Percentiles rank a stretch among this genome's conserved stretches.
phyloP scores from a whole-genome alignment of 75 land plant species.

The Selaginella tamariscina region DNA sequence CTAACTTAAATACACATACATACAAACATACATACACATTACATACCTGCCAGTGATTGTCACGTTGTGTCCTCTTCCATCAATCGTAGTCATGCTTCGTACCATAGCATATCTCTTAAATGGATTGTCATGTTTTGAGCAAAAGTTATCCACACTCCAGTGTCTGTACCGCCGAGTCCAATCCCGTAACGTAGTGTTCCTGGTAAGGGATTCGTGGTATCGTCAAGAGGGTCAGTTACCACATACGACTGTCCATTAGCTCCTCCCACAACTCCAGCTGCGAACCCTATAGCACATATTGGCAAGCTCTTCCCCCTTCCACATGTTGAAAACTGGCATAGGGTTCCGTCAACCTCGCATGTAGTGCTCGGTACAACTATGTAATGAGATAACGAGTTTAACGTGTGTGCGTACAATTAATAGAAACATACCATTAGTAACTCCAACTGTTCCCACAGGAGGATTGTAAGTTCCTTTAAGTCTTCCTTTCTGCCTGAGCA shows the following conservation, averaged over 20 bases:
- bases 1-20: too few species aligned
- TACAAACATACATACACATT: too few species aligned
- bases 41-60: slow-evolving; percentile 7
- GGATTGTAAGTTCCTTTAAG: background rate
- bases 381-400: background rate
- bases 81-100: slow-evolving; percentile 26
- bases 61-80: slow-evolving; percentile 32
- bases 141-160: slow-evolving; percentile 33
- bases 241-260: slow-evolving; percentile 19
- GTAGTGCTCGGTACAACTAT: background rate
- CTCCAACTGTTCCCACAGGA: slow-evolving; percentile 3
- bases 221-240: slow-evolving; percentile 23
- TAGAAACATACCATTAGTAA: background rate
- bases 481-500: background rate
- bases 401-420: background rate
- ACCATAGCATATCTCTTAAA: slow-evolving; percentile 26
- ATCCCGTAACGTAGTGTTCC: slow-evolving; percentile 32
- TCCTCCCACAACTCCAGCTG: slow-evolving; percentile 28
- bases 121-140: slow-evolving; percentile 15
- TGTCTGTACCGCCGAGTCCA: background rate
- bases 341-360: slow-evolving; percentile 21
- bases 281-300: slow-evolving; percentile 21
- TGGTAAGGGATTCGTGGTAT: slow-evolving; percentile 8
- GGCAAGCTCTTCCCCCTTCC: slow-evolving; percentile 15
- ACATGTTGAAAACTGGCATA: slow-evolving; percentile 21